These are phyloP conservation scores for Raphanus sativus DNA, from an alignment of 345 rosid species.

Conservation along the genomic window DNA sequence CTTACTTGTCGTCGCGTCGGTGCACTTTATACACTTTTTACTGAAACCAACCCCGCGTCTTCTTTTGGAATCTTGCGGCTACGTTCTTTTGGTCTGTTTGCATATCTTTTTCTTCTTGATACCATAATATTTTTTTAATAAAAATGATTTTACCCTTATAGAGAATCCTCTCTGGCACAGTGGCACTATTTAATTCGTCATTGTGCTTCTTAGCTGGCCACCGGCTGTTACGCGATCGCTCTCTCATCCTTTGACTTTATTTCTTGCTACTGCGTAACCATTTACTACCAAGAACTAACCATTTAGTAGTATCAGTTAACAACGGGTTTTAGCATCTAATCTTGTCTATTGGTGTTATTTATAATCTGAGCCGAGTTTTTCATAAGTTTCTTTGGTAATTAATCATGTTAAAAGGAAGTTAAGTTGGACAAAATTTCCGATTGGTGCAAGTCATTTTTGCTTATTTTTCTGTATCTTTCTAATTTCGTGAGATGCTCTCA, in stretches of 20 bases:
- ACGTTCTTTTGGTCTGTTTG: conserved; percentile 5
- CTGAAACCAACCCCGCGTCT: conserved; percentile 32
- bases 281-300: too few species aligned
- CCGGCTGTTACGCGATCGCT: conserved; percentile 32
- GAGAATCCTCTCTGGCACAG: conserved; percentile 23
- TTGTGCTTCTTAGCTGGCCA: conserved; percentile 43
- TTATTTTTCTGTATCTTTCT: too few species aligned
- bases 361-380: not conserved
- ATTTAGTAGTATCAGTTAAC: too few species aligned
- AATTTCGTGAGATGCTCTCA: too few species aligned
- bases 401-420: not conserved
- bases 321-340: not conserved
- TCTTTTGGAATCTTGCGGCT: conserved; percentile 23
- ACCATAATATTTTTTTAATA: not conserved
- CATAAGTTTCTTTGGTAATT: not conserved
- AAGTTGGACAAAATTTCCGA: too few species aligned
- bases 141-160: not conserved
- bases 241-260: conserved; percentile 27
- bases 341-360: not conserved
- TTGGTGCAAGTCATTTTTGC: not conserved
- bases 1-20: conserved; percentile 43
- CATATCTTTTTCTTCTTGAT: not conserved
- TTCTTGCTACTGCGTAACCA: not conserved
- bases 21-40: conserved; percentile 30
- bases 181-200: conserved; percentile 41